Evolutionary conservation across 2,329 filamentous ascomycete genomes (phyloP).

Genomic region (Talaromyces verruculosus): DNA sequence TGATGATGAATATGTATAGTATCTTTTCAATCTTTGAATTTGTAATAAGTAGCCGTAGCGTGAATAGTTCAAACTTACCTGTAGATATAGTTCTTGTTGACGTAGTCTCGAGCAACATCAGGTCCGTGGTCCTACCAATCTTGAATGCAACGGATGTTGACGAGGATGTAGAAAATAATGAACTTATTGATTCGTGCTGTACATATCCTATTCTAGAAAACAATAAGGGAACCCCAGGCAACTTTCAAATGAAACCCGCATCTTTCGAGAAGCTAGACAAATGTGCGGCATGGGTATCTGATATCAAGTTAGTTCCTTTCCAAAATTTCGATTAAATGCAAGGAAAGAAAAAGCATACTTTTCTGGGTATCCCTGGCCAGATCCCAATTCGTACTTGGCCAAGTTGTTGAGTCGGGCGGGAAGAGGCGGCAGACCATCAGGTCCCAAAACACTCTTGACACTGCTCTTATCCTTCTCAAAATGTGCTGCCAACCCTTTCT

Average conservation of each 20-base stretch:
- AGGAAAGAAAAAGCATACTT: constrained; percentile 52
- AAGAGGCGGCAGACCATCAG: constrained; percentile 80
- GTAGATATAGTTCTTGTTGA: background rate
- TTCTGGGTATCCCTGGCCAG: constrained; percentile 67
- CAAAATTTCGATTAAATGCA: background rate
- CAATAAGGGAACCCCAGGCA: background rate
- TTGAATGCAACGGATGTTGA: background rate
- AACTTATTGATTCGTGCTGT: background rate
- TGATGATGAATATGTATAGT: background rate
- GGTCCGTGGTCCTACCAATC: no score
- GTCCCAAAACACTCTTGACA: constrained; percentile 63
- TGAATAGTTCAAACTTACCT: background rate
- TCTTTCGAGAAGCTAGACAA: constrained; percentile 35
- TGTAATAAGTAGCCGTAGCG: background rate
- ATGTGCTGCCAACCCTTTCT: constrained; percentile 68
- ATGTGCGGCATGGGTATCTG: constrained; percentile 50
- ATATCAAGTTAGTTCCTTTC: constrained; percentile 10
- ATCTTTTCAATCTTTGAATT: background rate
- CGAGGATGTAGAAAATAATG: background rate
- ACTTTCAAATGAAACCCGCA: background rate
- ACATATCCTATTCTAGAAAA: background rate
- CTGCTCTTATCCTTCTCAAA: constrained; percentile 65
- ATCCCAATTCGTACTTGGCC: constrained; percentile 64
- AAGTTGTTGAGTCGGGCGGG: constrained; percentile 67
- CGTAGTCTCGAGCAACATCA: background rate